Evolutionary conservation across 2,329 filamentous ascomycete genomes (phyloP).

Genomic region (Botrytis galanthina): DNA sequence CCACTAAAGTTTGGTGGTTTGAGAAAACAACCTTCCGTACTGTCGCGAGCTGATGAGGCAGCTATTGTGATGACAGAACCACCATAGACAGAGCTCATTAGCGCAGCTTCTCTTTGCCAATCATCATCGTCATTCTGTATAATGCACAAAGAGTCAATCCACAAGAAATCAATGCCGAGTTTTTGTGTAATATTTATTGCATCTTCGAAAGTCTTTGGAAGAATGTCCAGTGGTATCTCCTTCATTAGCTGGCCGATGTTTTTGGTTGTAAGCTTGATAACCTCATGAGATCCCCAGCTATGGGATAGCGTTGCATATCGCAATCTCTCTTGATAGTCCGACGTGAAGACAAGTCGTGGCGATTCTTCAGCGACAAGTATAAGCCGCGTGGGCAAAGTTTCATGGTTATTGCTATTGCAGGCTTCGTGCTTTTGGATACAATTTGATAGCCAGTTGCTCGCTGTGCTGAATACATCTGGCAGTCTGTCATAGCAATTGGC

Average conservation of each 20-base stretch:
- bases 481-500: accelerated
- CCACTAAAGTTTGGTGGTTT: background rate
- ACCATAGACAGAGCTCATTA: slow-evolving; percentile 26
- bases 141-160: slow-evolving; percentile 6
- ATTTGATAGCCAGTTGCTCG: background rate
- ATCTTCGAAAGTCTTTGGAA: slow-evolving; percentile 26
- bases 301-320: slow-evolving; percentile 9
- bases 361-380: background rate
- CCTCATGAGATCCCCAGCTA: slow-evolving; percentile 14
- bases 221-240: background rate
- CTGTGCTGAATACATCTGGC: background rate
- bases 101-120: slow-evolving; percentile 27
- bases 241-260: slow-evolving; percentile 1
- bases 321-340: background rate
- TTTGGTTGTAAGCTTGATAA: slow-evolving; percentile 9
- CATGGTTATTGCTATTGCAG: background rate
- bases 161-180: slow-evolving; percentile 20
- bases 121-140: slow-evolving; percentile 23
- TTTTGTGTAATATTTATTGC: slow-evolving; percentile 21
- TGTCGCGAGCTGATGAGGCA: slow-evolving; percentile 22
- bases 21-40: background rate
- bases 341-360: background rate
- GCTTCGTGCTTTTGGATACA: background rate
- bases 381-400: accelerated
- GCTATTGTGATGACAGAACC: slow-evolving; percentile 25